These are phyloP conservation scores for Berberis thunbergii DNA, from an alignment of 164 flowering plant genomes.

Conservation along the genomic window DNA sequence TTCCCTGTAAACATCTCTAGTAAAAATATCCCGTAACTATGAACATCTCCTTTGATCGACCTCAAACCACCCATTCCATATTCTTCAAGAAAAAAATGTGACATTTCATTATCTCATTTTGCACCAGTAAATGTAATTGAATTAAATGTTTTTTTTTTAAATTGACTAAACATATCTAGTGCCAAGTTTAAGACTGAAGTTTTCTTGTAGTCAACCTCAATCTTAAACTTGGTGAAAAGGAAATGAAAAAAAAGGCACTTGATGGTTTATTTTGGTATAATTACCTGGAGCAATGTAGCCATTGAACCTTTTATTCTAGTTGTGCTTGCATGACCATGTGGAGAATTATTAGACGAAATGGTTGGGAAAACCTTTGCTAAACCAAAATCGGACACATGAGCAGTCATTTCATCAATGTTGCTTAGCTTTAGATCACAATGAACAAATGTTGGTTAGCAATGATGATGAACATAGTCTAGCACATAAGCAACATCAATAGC, in stretches of 20 bases:
- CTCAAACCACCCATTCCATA: not conserved
- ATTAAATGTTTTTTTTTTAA: too few relatives aligned
- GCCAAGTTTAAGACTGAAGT: not conserved
- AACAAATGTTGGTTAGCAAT: not conserved
- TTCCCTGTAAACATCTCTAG: not conserved
- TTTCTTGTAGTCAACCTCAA: too few relatives aligned
- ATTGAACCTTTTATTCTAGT: slow-evolving; percentile 1
- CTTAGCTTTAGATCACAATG: slow-evolving; percentile 10
- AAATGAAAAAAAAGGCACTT: too few relatives aligned
- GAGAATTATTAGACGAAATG: not conserved
- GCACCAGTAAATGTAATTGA: too few relatives aligned
- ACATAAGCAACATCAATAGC: slow-evolving; percentile 7
- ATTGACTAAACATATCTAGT: not conserved
- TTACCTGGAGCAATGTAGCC: slow-evolving; percentile 1
- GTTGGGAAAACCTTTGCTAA: not conserved
- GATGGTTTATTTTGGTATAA: too few relatives aligned
- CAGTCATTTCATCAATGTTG: slow-evolving; percentile 5
- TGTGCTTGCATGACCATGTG: not conserved
- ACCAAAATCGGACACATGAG: slow-evolving; percentile 9
- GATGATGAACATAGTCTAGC: slow-evolving; percentile 4
- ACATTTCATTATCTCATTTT: too few relatives aligned
- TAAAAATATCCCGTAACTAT: not conserved
- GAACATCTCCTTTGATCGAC: not conserved
- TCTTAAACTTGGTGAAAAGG: too few relatives aligned
- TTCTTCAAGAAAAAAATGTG: not conserved